Base-by-base conservation (phyloP, 2,329 filamentous ascomycete species). In the Penicillium digitatum region DNA sequence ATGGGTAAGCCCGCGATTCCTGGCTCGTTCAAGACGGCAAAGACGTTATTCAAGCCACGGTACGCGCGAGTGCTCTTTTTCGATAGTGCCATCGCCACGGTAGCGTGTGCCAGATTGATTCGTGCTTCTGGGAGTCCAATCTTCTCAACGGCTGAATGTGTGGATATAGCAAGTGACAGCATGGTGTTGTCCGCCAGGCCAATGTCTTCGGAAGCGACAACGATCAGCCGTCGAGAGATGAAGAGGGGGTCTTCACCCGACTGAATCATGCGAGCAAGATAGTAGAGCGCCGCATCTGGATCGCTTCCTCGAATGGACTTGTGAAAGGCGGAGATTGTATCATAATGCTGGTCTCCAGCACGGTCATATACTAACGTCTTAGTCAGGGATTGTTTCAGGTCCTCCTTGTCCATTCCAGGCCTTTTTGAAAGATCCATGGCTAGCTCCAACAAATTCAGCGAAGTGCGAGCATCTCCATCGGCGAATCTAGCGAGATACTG, bases 311-410 rank as follows among this genome's bases (percentile, higher is more conserved):
- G 88, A 10, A 97, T 87, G 2, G 91, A 91, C 68, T 99, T 99
- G 81, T 97, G 94, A 66, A 97, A 94, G 29, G 94, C 94, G 0
- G 90, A 95, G 67, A 99, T 97, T 50, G 89, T 94, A 70, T 99
- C 93, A 77, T 97, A 99, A 75, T 97, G 94, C 71, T 96, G 90
- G 73, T 99, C 94, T 49, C 94, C 93, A 0, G 89, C 89, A 52
- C 94, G 86, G 73, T 99, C 94, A 74, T 97, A 97, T 14, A 97
- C 91, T 1, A 97, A 79, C 0, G 93, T 97, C 69, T 92, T 92
- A 2, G 93, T 97, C 10, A 99, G 80, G 2, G 88, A 83, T 1
- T 85, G 79, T 69, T 96, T 96, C 69, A 99, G 84, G 55, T 85
- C 83, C 6, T 87, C 85, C 59, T 87, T 84, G 0, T 89, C 94